phyloP scores from a whole-genome alignment of 805 yeast genomes.

The Ascoidea asiatica region DNA sequence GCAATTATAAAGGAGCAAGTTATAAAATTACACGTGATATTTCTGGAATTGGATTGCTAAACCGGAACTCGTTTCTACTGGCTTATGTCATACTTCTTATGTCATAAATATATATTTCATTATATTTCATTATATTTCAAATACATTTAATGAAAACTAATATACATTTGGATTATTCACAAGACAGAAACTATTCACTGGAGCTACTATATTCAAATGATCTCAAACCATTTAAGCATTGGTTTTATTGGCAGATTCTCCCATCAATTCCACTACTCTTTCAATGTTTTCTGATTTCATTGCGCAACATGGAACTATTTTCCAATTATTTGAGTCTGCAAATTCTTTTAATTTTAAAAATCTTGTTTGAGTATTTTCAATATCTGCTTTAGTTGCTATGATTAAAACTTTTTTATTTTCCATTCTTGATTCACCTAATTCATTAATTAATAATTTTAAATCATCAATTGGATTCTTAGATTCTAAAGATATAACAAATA shows the following conservation, averaged over 20 bases:
- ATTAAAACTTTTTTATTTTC: slow-evolving; percentile 51
- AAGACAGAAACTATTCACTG: too few relatives aligned
- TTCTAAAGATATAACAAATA: slow-evolving; percentile 74
- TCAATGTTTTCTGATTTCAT: slow-evolving; percentile 59
- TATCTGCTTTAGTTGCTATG: slow-evolving; percentile 91
- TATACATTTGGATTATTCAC: too few relatives aligned
- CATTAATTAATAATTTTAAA: slow-evolving; percentile 45
- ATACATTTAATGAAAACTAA: too few relatives aligned
- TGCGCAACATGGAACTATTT: slow-evolving; percentile 78
- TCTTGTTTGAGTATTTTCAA: slow-evolving; percentile 36
- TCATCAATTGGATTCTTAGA: slow-evolving; percentile 53
- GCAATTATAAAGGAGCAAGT: too few relatives aligned
- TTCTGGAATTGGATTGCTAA: too few relatives aligned
- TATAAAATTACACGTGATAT: too few relatives aligned
- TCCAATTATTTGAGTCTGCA: slow-evolving; percentile 40
- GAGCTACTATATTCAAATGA: too few relatives aligned
- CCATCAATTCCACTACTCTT: slow-evolving; percentile 58
- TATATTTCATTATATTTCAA: too few relatives aligned
- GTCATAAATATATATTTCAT: too few relatives aligned
- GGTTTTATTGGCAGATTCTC: slow-evolving; percentile 19
- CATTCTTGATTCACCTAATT: slow-evolving; percentile 56
- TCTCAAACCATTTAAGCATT: too few relatives aligned
- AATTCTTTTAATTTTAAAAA: slow-evolving; percentile 31
- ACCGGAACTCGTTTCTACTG: too few relatives aligned
- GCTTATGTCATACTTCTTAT: too few relatives aligned